Percentiles rank a stretch among this genome's conserved stretches.
Evolutionary conservation across 257 asterid genomes (phyloP).

Genomic region (Mitragyna speciosa): DNA sequence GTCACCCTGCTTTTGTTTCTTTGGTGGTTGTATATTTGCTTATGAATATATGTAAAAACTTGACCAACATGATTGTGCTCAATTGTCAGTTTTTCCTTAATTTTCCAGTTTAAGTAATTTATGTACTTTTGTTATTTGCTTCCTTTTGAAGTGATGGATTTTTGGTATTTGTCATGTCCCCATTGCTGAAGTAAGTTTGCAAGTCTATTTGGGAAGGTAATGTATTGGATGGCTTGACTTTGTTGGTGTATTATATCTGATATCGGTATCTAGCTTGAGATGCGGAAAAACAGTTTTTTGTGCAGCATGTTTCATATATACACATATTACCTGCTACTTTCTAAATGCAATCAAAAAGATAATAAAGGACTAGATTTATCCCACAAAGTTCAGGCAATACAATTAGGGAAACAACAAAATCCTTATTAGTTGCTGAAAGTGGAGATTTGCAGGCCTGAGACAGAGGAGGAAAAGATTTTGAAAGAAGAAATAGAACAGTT

Average conservation of each 20-base stretch:
- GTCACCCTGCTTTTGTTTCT: not conserved
- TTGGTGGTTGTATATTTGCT: not conserved
- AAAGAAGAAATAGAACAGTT: slow-evolving; percentile 71
- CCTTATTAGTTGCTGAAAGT: slow-evolving; percentile 25
- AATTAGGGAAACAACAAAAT: not conserved
- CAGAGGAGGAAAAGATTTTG: slow-evolving; percentile 82
- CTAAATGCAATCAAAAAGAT: not conserved
- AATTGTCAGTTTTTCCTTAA: not conserved
- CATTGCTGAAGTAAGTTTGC: not conserved
- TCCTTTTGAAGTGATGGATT: too few species aligned
- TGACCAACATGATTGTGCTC: not conserved
- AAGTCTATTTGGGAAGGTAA: not conserved
- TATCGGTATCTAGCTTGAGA: not conserved
- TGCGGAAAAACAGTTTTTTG: not conserved
- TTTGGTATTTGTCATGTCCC: not conserved
- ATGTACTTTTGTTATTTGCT: not conserved
- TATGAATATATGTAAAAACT: not conserved
- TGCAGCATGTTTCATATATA: too few species aligned
- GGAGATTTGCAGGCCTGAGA: slow-evolving; percentile 62
- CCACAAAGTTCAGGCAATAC: not conserved
- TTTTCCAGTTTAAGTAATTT: not conserved
- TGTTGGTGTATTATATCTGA: not conserved
- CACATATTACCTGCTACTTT: not conserved
- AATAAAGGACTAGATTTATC: not conserved
- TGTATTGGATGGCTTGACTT: not conserved